Base-by-base conservation (phyloP, 2,329 filamentous ascomycete species). In the Taxawa tesnikishii region DNA sequence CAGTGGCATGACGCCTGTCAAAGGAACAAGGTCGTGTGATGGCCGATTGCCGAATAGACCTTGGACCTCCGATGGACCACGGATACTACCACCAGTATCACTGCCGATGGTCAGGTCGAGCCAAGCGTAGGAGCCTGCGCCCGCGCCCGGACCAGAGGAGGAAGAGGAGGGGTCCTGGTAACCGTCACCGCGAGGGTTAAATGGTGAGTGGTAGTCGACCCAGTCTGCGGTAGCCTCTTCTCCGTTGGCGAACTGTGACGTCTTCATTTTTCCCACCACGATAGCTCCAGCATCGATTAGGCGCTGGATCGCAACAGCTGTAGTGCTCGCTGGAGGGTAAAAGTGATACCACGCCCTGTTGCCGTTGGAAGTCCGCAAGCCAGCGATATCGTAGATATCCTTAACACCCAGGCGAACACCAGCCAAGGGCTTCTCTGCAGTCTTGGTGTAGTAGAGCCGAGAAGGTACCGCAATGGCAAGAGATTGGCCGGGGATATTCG, bases 361-460 rank as follows among this genome's bases (percentile, higher is more conserved):
- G 0, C 74, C 75, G 18, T 68, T 59, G 1, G 62, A 62, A 0
- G 70, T 75, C 9, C 61, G 60, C 0, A 75, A 49, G 2, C 75
- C 75, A 14, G 63, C 60, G 24, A 78, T 50, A 39, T 74, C 60
- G 43, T 64, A 73, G 28, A 76, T 70, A 41, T 79, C 75, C 47
- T 79, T 80, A 33, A 79, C 60, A 1, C 65, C 73, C 1, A 79
- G 48, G 12, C 75, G 63, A 3, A 75, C 63, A 12, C 75, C 74
- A 4, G 70, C 67, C 0, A 79, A 56, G 1, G 73, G 73, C 43
- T 70, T 65, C n/a, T 62, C 56, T 0, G 50, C 43, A 0, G 66
- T 70, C 28, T 59, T 64, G 3, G 59, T 65, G 50, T 60, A 73
- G 53, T 76, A 76, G 0, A 78, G 54, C 7, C 74, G 61, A 5